Conservation (phyloP, 495 filamentous ascomycete genomes). For the Lasiosphaeris hirsuta region DNA sequence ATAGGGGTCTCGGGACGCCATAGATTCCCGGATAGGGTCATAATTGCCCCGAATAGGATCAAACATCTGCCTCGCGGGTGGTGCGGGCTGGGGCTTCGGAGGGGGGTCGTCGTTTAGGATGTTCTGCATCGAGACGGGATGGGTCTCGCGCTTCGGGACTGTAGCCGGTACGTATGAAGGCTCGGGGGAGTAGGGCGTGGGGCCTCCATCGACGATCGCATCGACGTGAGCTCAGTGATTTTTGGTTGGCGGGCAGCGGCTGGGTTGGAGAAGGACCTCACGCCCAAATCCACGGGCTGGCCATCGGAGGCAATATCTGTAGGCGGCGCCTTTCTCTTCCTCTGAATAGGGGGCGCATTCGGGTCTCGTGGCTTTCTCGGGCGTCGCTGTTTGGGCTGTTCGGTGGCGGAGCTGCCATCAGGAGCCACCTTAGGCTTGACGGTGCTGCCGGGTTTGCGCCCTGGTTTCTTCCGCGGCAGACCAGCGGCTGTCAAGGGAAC, state of each 20-base stretch:
- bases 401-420: constrained; percentile 42
- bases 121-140: constrained; percentile 45
- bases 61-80: constrained; percentile 74
- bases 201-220: constrained; percentile 30
- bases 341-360: constrained; percentile 48
- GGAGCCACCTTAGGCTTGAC: constrained; percentile 42
- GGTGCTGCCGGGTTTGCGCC: constrained; percentile 49
- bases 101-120: constrained; percentile 49
- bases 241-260: constrained; percentile 31
- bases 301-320: constrained; percentile 28
- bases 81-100: constrained; percentile 35
- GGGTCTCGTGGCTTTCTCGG: constrained; percentile 56
- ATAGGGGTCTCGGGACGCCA: constrained; percentile 48
- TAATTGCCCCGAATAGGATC: constrained; percentile 79
- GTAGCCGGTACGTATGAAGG: constrained; percentile 20
- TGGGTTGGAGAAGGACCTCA: constrained; percentile 18
- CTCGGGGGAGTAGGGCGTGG: constrained; percentile 22
- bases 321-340: constrained; percentile 48
- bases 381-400: constrained; percentile 50
- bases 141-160: constrained; percentile 38
- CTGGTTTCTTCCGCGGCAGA: constrained; percentile 47
- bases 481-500: constrained; percentile 44
- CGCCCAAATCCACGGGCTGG: constrained; percentile 20
- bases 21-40: constrained; percentile 51
- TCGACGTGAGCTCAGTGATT: constrained; percentile 38